Evolutionary conservation across 306 rosid genomes (phyloP), one percentile per base, ranked within the genome.

Genomic region (Prunus dulcis): DNA sequence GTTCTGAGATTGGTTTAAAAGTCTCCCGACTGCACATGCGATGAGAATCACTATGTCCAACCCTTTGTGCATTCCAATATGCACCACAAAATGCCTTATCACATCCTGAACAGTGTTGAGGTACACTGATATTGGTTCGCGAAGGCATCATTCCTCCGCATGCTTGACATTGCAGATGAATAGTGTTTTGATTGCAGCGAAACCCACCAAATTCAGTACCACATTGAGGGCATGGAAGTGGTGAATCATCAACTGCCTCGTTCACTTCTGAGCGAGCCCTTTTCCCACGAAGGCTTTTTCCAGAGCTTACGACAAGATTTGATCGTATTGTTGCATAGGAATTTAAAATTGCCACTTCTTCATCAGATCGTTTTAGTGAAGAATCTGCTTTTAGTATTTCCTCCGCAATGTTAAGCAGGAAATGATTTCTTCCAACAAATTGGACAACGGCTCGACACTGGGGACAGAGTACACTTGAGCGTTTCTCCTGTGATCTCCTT

Each of bases 101-200:
- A 79, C 96, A 94, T 76, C 98, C 97, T 67, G 82, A 56, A 87
- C 98, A 94, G 87, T 90, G 89, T 81, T 92, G 98, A 74, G 96
- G 89, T 76, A 86, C 80, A 64, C 64, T 67, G 60, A 23, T 67
- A 72, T 67, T 79, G 72, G 80, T 52, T n/a, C 91, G 90, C 56
- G 89, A 90, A 71, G 98, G 97, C 98, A 94, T 94, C 96, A 90
- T 86, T 86, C 96, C 98, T 85, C 97, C 93, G 74, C 98, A 94
- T 70, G 84, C 93, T 67, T 92, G 92, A 79, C 98, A 94, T 87
- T 87, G 97, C 50, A 94, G 84, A 88, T 94, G 98, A 68, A 82
- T 71, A 17, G 93, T 90, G 81, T 64, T 86, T 15, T 20, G 78
- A 72, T 83, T 80, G 89, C 98, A 92, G 56, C 41, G 84, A 79